Evolutionary conservation across 352 stramenopile genomes (phyloP).

Genomic region (Phytophthora quininea): DNA sequence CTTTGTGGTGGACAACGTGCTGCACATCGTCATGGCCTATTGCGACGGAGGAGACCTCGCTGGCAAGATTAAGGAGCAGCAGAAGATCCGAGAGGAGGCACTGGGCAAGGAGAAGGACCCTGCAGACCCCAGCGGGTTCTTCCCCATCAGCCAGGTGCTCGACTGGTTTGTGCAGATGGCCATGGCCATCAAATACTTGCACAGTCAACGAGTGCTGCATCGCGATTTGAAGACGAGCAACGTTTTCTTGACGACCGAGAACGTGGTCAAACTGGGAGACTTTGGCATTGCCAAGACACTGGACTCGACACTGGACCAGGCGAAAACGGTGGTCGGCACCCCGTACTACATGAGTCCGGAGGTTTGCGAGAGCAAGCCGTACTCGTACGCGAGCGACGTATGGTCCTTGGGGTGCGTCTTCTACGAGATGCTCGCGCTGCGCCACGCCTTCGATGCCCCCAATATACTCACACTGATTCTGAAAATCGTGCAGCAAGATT

Average conservation of each 20-base stretch:
- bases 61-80: conserved; percentile 62
- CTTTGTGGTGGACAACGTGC: conserved; percentile 77
- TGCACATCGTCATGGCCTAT: conserved; percentile 97
- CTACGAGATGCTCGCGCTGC: conserved; percentile 89
- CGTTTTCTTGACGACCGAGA: conserved; percentile 86
- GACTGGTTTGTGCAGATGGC: conserved; percentile 95
- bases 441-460: conserved; percentile 84
- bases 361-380: conserved; percentile 92
- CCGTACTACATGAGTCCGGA: conserved; percentile 95
- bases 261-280: conserved; percentile 92
- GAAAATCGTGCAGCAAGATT: conserved; percentile 87
- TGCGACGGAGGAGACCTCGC: conserved; percentile 92
- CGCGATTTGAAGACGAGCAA: conserved; percentile 96
- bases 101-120: conserved; percentile 15
- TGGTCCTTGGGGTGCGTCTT: conserved; percentile 93
- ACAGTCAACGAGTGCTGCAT: conserved; percentile 91
- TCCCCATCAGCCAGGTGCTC: conserved; percentile 67
- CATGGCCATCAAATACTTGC: conserved; percentile 94
- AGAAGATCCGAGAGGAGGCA: conserved; percentile 37
- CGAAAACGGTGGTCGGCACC: conserved; percentile 91
- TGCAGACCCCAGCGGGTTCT: conserved; percentile 45
- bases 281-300: conserved; percentile 93
- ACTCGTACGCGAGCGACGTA: conserved; percentile 92
- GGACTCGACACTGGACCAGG: conserved; percentile 85
- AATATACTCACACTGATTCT: conserved; percentile 86